Evolutionary conservation across 106 monocot species (phyloP).

Genomic region (Posidonia australis): DNA sequence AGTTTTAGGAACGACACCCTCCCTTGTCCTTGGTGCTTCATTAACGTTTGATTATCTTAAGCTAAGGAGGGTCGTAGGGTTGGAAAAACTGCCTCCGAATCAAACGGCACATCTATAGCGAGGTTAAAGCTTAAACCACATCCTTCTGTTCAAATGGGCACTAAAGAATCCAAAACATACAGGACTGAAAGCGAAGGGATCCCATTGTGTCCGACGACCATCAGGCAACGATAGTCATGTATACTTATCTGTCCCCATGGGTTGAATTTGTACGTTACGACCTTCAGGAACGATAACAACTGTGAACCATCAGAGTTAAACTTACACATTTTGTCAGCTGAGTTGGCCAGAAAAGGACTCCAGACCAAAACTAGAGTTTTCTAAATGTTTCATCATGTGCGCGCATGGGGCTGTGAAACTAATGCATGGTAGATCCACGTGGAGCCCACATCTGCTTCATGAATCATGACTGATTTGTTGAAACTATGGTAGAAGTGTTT

Average conservation of each 20-base stretch:
- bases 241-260: conserved; percentile 5
- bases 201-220: conserved; percentile 6
- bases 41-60: too few relatives aligned
- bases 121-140: background rate
- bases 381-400: too few relatives aligned
- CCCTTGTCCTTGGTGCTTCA: too few relatives aligned
- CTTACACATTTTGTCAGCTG: background rate
- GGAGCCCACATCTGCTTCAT: too few relatives aligned
- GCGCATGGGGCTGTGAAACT: too few relatives aligned
- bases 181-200: conserved; percentile 2
- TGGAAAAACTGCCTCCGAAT: conserved; percentile 20
- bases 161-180: background rate
- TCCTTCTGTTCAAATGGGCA: background rate
- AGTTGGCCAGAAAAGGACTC: background rate
- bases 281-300: background rate
- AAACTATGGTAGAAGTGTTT: too few relatives aligned
- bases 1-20: too few relatives aligned
- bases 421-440: too few relatives aligned
- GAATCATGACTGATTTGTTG: too few relatives aligned
- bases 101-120: conserved; percentile 2
- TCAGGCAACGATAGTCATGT: conserved; percentile 1
- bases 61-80: conserved; percentile 9
- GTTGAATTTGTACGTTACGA: background rate
- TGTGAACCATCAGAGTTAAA: background rate
- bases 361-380: background rate